phyloP scores from a whole-genome alignment of 805 yeast species.

The Cyberlindnera nakhonratchasimensis region DNA sequence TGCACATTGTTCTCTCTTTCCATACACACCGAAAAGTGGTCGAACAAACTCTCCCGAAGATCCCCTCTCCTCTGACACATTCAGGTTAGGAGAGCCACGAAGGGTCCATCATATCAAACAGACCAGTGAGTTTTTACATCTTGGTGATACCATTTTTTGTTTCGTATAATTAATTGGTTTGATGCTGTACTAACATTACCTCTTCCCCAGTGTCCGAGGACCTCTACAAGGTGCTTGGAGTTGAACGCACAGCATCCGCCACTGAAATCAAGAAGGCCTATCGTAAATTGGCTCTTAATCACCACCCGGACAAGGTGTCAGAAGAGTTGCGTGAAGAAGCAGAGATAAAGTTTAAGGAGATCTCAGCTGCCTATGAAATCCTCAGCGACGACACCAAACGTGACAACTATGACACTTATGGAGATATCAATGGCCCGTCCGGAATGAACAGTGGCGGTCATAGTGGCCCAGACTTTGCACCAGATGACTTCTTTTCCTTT shows the following conservation, averaged over 20 bases:
- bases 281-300: slow-evolving; percentile 72
- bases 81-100: too few relatives aligned
- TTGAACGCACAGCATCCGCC: slow-evolving; percentile 59
- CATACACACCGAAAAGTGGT: background rate
- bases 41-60: too few relatives aligned
- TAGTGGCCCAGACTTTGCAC: slow-evolving; percentile 40
- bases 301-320: slow-evolving; percentile 87
- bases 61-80: too few relatives aligned
- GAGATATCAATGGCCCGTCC: slow-evolving; percentile 36
- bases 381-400: slow-evolving; percentile 67
- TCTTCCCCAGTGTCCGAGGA: slow-evolving; percentile 17
- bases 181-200: background rate
- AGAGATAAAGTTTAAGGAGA: slow-evolving; percentile 77
- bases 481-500: slow-evolving; percentile 77
- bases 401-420: slow-evolving; percentile 56
- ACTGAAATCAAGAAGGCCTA: slow-evolving; percentile 81
- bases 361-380: slow-evolving; percentile 82
- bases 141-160: too few relatives aligned
- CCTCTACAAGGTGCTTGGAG: slow-evolving; percentile 66
- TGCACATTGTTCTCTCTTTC: background rate
- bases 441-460: slow-evolving; percentile 31
- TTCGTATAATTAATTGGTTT: background rate
- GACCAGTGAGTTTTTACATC: too few relatives aligned
- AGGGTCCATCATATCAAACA: too few relatives aligned
- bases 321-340: slow-evolving; percentile 66